Evolutionary conservation across 345 rosid genomes (phyloP).

Genomic region (Heritiera fomes): DNA sequence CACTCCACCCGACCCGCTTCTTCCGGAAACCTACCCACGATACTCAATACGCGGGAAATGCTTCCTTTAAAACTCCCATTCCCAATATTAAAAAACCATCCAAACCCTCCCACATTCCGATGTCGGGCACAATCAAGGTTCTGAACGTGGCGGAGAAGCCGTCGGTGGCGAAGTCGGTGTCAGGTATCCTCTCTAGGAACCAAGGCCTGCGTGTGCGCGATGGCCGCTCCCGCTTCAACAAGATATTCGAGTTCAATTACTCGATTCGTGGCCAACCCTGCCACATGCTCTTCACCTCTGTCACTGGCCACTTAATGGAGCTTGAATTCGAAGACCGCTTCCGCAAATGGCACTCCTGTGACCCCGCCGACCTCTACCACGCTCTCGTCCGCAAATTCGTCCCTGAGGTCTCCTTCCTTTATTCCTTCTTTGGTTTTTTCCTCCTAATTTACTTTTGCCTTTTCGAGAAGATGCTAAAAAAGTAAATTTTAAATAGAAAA

Average conservation of each 20-base stretch:
- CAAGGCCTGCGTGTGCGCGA: slow-evolving; percentile 68
- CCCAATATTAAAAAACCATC: background rate
- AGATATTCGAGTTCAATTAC: slow-evolving; percentile 88
- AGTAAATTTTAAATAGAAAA: slow-evolving; percentile 7
- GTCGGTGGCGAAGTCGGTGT: slow-evolving; percentile 95
- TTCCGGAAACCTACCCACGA: background rate
- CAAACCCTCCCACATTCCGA: slow-evolving; percentile 17
- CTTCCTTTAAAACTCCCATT: background rate
- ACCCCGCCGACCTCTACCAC: slow-evolving; percentile 78
- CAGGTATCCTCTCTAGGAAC: slow-evolving; percentile 67
- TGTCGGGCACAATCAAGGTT: slow-evolving; percentile 60
- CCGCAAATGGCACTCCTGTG: slow-evolving; percentile 96
- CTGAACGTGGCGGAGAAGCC: slow-evolving; percentile 98
- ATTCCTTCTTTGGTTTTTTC: no score
- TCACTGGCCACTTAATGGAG: slow-evolving; percentile 95
- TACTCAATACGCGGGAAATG: slow-evolving; percentile 5
- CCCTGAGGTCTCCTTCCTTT: slow-evolving; percentile 58
- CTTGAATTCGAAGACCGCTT: slow-evolving; percentile 86
- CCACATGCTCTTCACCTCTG: slow-evolving; percentile 92
- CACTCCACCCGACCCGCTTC: no score
- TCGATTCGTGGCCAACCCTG: slow-evolving; percentile 74
- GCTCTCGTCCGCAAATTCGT: slow-evolving; percentile 82
- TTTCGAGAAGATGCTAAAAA: background rate
- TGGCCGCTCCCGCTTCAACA: slow-evolving; percentile 92
- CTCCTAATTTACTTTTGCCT: background rate